Evolutionary conservation across 1,284 basidiomycete genomes (phyloP).

Genomic region (Inonotus hispidus): DNA sequence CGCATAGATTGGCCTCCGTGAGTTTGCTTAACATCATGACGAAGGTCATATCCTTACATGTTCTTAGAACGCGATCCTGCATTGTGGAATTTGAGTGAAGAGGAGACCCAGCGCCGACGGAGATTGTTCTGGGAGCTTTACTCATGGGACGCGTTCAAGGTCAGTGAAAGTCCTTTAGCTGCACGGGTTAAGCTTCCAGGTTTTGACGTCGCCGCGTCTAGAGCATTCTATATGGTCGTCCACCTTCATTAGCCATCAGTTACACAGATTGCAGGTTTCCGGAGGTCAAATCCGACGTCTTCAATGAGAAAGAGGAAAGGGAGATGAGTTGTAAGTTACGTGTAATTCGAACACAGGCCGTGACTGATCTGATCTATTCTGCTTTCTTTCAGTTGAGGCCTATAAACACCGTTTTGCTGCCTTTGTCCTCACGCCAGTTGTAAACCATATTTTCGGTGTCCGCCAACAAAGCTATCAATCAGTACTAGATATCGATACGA

Average conservation of each 20-base stretch:
- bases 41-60: neutral
- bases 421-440: slow-evolving; percentile 38
- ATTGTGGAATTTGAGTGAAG: slow-evolving; percentile 41
- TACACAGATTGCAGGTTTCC: slow-evolving; percentile 48
- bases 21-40: slow-evolving; percentile 23
- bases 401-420: slow-evolving; percentile 46
- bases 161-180: slow-evolving; percentile 26
- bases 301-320: slow-evolving; percentile 28
- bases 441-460: slow-evolving; percentile 38
- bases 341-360: too few species aligned
- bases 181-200: neutral
- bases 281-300: slow-evolving; percentile 34
- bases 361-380: too few species aligned
- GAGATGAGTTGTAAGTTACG: slow-evolving; percentile 40
- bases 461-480: slow-evolving; percentile 34
- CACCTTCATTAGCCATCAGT: slow-evolving; percentile 39
- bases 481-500: slow-evolving; percentile 41
- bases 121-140: slow-evolving; percentile 53
- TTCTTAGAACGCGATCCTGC: slow-evolving; percentile 47
- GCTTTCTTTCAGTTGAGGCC: slow-evolving; percentile 33
- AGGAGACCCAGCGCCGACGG: slow-evolving; percentile 45
- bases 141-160: slow-evolving; percentile 45
- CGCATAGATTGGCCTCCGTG: slow-evolving; percentile 46
- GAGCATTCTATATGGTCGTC: slow-evolving; percentile 44
- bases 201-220: slow-evolving; percentile 20